Evolutionary conservation across 2,329 filamentous ascomycete genomes (phyloP).

Genomic region (Colletotrichum navitas): DNA sequence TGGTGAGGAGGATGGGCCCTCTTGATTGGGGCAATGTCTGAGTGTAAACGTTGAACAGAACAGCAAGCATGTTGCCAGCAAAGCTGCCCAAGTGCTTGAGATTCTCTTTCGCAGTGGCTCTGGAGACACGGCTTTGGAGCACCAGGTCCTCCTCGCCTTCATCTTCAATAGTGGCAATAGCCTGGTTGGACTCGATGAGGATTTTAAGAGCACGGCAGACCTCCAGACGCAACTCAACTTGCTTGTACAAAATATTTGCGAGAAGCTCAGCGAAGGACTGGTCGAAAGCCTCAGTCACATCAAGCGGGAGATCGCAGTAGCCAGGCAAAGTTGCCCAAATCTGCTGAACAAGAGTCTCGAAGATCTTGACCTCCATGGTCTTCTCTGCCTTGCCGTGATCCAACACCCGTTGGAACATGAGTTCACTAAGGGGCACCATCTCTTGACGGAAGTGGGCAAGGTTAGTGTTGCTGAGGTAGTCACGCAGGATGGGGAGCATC

Average conservation of each 20-base stretch:
- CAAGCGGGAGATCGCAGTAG: constrained; percentile 92
- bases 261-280: constrained; percentile 90
- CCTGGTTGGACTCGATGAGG: constrained; percentile 91
- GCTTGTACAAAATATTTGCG: constrained; percentile 92
- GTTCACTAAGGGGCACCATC: constrained; percentile 89
- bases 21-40: constrained; percentile 94
- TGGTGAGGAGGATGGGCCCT: constrained; percentile 90
- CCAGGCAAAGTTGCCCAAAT: constrained; percentile 95
- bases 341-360: constrained; percentile 94
- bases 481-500: constrained; percentile 91
- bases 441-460: constrained; percentile 87
- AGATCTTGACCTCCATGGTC: constrained; percentile 97
- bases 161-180: constrained; percentile 76
- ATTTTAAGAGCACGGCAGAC: constrained; percentile 89
- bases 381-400: constrained; percentile 87
- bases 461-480: constrained; percentile 89
- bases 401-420: constrained; percentile 89
- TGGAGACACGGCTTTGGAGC: constrained; percentile 82
- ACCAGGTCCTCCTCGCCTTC: constrained; percentile 79
- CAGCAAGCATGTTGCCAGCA: constrained; percentile 89
- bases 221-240: constrained; percentile 87
- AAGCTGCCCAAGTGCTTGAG: constrained; percentile 83
- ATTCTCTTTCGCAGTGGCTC: constrained; percentile 81
- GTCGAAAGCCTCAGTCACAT: constrained; percentile 82
- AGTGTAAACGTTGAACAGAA: constrained; percentile 99